Evolutionary conservation across 2,329 filamentous ascomycete genomes (phyloP).

Genomic region (Colletotrichum tofieldiae): DNA sequence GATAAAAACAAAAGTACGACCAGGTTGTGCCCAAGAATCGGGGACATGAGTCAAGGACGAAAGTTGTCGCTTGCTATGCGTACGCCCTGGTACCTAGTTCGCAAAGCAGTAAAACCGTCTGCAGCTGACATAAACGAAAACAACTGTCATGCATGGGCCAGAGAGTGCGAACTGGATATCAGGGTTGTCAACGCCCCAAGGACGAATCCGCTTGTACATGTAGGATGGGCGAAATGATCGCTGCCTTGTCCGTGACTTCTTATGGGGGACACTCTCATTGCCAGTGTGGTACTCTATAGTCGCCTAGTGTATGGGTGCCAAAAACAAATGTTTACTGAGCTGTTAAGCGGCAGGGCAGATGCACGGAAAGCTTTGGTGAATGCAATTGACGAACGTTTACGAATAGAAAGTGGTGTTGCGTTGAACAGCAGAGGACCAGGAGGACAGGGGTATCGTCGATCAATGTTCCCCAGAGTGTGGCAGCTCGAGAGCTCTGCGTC

Average conservation of each 20-base stretch:
- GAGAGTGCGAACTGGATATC: neutral
- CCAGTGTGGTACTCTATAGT: neutral
- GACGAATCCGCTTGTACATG: neutral
- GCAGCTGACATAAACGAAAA: neutral
- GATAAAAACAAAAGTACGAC: slow-evolving; percentile 4
- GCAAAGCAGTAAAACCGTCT: neutral
- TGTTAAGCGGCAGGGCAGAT: neutral
- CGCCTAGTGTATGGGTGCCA: neutral
- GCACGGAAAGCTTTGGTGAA: neutral
- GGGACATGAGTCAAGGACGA: slow-evolving; percentile 35
- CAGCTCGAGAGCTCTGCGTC: slow-evolving; percentile 2
- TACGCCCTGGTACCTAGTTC: slow-evolving; percentile 20
- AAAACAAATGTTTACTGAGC: neutral
- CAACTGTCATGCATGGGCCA: neutral
- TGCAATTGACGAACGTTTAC: neutral
- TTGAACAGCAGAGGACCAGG: neutral
- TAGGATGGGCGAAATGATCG: neutral
- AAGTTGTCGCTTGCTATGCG: slow-evolving; percentile 2
- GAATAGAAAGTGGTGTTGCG: neutral
- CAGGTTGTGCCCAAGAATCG: slow-evolving; percentile 1
- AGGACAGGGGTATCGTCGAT: slow-evolving; percentile 33
- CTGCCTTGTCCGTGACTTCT: neutral
- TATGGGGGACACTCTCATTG: neutral
- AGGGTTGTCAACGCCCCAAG: neutral
- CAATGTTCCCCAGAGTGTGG: slow-evolving; percentile 28